Evolutionary conservation across 805 yeast species (phyloP), one percentile per base, ranked within the genome.

Genomic region (Metschnikowia proteae): DNA sequence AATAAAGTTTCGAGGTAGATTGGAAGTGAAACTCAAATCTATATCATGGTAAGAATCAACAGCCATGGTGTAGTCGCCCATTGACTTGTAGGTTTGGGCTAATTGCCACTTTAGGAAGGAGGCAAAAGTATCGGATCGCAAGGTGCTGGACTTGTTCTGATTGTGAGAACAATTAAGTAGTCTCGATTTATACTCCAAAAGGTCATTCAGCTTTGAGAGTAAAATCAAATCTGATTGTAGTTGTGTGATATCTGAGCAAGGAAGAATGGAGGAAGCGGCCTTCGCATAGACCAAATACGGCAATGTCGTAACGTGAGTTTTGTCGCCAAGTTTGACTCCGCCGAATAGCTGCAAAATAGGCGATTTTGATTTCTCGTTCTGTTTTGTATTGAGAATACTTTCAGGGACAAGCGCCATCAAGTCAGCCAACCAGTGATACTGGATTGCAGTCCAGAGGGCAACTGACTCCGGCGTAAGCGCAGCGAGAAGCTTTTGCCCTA

Each of bases 381-480:
- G 47, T 45, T 2, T 43, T 38, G n/a, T 50, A 6, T 54, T 34
- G 5, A 60, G 25, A 9, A 71, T 62, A 2, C 80, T 75, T 9
- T 59, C 53, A 0, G 86, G 86, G 1, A 79, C 68, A n/a, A 64
- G 45, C 7, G 68, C 73, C 45, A 82, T 65, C 13, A 85, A 61
- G 48, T 83, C 79, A 0, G 86, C 88, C 9, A 87, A 66, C 82
- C 86, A 78, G 37, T 80, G 76, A 54, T 80, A 77, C 59, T 87
- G 95, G n/a, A 67, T 59, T 0, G 83, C 75, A 8, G 74, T 57
- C 95, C 95, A 87, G 27, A 51, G 45, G 9, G 38, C 45, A 42
- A 34, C n/a, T 9, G 45, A 42, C 26, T 42, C 45, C 7, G 35
- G 28, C 11, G 29, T 31, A 3, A 13, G 35, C n/a, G 17, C 9